Evolutionary conservation across 352 stramenopile species (phyloP), one percentile per base, ranked within the genome.

Genomic region (Phytophthora rubi): DNA sequence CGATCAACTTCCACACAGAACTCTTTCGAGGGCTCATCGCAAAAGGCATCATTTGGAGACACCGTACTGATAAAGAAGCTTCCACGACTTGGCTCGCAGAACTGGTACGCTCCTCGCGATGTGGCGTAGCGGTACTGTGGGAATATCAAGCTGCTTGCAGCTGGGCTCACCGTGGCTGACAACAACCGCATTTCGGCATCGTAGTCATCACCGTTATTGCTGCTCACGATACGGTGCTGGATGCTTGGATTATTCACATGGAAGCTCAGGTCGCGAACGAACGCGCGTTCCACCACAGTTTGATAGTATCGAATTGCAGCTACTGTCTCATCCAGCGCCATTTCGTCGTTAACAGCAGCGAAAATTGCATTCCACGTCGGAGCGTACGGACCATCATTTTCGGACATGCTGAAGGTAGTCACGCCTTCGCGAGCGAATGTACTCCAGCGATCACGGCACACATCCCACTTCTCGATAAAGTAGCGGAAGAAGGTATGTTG

Each of bases 161-260:
- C 60, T 1, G 73, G 58, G 37, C 73, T 75, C 4, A 77, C 39
- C 0, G 73, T 75, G 8, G 73, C 57, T 39, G 70, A 61, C 26
- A 80, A 53, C 16, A 77, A n/a, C 35, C 71, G 63, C 73, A 80
- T 75, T 42, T 77, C 73, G 0, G 67, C 65, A 47, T 80, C 73
- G 37, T 72, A 75, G 18, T 72, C 61, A 5, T 75, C 61, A 8
- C 21, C 39, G 37, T 21, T 28, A 28, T 57, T 61, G 55, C 18
- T 56, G n/a, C 45, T 54, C 42, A 37, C 47, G 5, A 44, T 68
- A 59, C 8, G n/a, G 16, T 32, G 23, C 13, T 10, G 16, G 6
- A 18, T 56, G 62, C 28, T 53, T 1, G 61, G 47, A 12, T 63
- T 60, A 16, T 51, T 59, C 9, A 61, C 42, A 39, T 67, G 60